Evolutionary conservation across 441 rosid genomes (phyloP).

Genomic region (Adansonia grandidieri): DNA sequence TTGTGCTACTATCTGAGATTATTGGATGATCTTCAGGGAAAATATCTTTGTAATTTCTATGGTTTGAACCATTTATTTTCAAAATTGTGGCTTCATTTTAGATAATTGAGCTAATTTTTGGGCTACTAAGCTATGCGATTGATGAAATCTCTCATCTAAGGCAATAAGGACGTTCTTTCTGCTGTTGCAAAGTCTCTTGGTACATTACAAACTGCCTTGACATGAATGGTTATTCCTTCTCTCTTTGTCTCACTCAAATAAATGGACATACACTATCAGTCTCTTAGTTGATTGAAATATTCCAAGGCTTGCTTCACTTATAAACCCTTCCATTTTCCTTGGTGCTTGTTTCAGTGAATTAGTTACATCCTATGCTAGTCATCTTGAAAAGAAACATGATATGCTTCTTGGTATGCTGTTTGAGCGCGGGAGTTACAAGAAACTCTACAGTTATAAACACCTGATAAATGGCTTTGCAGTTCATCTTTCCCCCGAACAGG

Average conservation of each 20-base stretch:
- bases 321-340: slow-evolving; percentile 8
- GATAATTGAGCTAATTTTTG: neutral
- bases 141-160: neutral
- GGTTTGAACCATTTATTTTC: slow-evolving; percentile 2
- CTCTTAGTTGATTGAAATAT: slow-evolving; percentile 13
- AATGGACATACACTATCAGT: neutral
- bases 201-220: neutral
- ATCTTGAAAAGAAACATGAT: slow-evolving; percentile 91
- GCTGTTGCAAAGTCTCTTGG: neutral
- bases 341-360: slow-evolving; percentile 58
- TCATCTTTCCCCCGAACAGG: slow-evolving; percentile 85
- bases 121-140: neutral
- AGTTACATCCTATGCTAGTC: slow-evolving; percentile 79
- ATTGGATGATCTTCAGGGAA: neutral
- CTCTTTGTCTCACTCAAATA: neutral
- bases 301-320: slow-evolving; percentile 15
- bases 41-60: neutral
- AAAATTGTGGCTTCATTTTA: neutral
- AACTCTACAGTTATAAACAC: slow-evolving; percentile 92
- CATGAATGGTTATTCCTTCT: neutral
- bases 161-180: slow-evolving; percentile 3
- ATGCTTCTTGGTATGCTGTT: slow-evolving; percentile 85
- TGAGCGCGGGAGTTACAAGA: slow-evolving; percentile 74
- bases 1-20: neutral
- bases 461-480: slow-evolving; percentile 95